phyloP scores from a whole-genome alignment of 768 basidiomycete species.

The Rickenella mellea region DNA sequence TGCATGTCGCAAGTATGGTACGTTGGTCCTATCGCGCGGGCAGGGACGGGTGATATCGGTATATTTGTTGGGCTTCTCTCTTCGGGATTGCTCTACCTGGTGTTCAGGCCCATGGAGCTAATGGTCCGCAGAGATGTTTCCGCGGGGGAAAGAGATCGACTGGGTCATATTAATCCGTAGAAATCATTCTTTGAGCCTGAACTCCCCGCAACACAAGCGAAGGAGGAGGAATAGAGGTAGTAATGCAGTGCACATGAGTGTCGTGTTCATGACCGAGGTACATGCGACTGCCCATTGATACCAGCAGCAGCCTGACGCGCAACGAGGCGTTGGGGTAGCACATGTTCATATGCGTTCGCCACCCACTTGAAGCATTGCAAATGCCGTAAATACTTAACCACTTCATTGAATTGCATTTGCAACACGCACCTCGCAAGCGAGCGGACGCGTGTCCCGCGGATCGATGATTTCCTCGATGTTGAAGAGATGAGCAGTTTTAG shows the following conservation, averaged over 20 bases:
- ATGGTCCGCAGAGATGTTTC: no score
- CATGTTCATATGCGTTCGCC: constrained; percentile 6
- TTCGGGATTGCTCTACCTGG: constrained; percentile 21
- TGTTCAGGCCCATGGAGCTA: constrained; percentile 19
- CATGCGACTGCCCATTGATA: background rate
- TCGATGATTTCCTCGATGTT: constrained; percentile 12
- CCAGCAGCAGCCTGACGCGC: background rate
- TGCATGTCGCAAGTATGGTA: constrained; percentile 48
- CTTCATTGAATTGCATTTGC: no score
- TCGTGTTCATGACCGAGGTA: no score
- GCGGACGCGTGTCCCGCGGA: constrained; percentile 9
- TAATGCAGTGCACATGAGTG: no score
- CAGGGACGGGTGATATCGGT: constrained; percentile 39
- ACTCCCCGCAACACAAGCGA: no score
- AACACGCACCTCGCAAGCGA: constrained; percentile 8
- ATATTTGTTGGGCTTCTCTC: constrained; percentile 29
- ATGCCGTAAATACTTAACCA: background rate
- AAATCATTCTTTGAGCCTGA: no score
- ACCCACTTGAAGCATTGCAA: constrained; percentile 6
- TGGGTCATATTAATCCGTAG: no score
- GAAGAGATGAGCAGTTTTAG: constrained; percentile 6
- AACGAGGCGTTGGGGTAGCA: constrained; percentile 4
- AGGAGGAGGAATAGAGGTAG: no score
- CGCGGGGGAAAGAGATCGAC: no score
- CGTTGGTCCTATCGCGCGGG: constrained; percentile 35